A percentile compares a stretch with the other conserved stretches of the same genome.
Conservation (phyloP, 495 filamentous ascomycete genomes). For the Xylaria acuta region DNA sequence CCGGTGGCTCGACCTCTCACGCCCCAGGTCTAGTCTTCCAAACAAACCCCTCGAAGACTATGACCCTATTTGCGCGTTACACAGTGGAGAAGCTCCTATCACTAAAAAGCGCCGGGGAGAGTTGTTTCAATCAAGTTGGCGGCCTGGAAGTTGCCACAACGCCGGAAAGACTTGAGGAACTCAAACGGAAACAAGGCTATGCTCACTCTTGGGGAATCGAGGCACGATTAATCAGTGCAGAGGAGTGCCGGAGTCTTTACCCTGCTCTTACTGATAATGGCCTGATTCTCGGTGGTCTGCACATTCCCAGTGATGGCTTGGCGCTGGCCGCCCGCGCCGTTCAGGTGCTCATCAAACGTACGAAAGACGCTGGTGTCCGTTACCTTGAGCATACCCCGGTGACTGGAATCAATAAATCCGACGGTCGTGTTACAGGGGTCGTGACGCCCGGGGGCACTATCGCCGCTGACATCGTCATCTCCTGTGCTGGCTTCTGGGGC, state of each 20-base stretch:
- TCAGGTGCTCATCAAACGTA: conserved; percentile 56
- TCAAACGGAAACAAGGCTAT: conserved; percentile 60
- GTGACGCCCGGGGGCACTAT: conserved; percentile 47
- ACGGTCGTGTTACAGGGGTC: conserved; percentile 52
- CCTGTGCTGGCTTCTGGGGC: conserved; percentile 63
- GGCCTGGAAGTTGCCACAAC: conserved; percentile 60
- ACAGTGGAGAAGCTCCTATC: conserved; percentile 56
- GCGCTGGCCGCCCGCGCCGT: conserved; percentile 58
- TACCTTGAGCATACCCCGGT: conserved; percentile 56
- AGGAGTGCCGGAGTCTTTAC: conserved; percentile 53
- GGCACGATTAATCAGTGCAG: conserved; percentile 46
- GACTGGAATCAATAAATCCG: conserved; percentile 47
- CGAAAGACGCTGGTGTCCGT: conserved; percentile 52
- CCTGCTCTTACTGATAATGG: conserved; percentile 51
- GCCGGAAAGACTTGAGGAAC: conserved; percentile 52
- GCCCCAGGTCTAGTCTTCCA: conserved; percentile 62
- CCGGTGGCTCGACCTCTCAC: conserved; percentile 60
- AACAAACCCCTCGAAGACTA: conserved; percentile 55
- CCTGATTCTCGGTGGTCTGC: conserved; percentile 54
- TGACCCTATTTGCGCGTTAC: conserved; percentile 56
- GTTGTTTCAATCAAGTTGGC: conserved; percentile 60
- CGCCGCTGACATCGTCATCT: conserved; percentile 56
- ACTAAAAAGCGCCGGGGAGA: conserved; percentile 32
- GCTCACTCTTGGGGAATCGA: conserved; percentile 57
- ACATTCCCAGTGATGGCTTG: conserved; percentile 58